Evolutionary conservation across 768 basidiomycete genomes (phyloP).

Genomic region (Boletellus ananiceps): DNA sequence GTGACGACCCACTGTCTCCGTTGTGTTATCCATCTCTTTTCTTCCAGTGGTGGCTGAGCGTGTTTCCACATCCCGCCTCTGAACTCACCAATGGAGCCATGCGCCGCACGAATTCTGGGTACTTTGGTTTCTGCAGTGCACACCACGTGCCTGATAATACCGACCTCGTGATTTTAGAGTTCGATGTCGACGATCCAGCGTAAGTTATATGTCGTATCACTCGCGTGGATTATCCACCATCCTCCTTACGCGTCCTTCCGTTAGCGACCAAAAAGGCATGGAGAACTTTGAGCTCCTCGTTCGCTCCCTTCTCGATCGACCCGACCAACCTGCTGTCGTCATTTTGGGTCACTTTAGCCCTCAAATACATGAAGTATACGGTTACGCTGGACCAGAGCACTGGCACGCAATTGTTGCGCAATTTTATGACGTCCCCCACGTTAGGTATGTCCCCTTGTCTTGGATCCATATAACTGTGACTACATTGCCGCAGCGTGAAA

Average conservation of each 20-base stretch:
- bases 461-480: background rate
- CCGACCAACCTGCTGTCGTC: conserved; percentile 87
- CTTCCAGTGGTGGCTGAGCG: conserved; percentile 95
- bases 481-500: conserved; percentile 52
- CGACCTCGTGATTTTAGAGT: conserved; percentile 92
- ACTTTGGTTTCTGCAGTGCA: conserved; percentile 90
- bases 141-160: conserved; percentile 93
- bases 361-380: conserved; percentile 71
- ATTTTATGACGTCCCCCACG: conserved; percentile 95
- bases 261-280: conserved; percentile 63
- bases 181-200: conserved; percentile 88
- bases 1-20: conserved; percentile 81
- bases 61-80: conserved; percentile 98
- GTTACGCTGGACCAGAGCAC: conserved; percentile 87
- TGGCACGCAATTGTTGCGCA: conserved; percentile 89
- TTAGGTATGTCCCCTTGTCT: conserved; percentile 44
- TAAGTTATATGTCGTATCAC: conserved; percentile 38
- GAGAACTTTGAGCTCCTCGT: conserved; percentile 90
- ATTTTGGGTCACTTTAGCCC: conserved; percentile 95
- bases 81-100: conserved; percentile 98
- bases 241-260: background rate
- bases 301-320: conserved; percentile 85
- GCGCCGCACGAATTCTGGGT: conserved; percentile 85
- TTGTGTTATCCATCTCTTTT: conserved; percentile 91
- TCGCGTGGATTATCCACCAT: background rate